A percentile compares a stretch with the other conserved stretches of the same genome.
These are phyloP conservation scores for Penicillium sp. DNA, from an alignment of 2,329 filamentous ascomycete species.

Conservation along the genomic window DNA sequence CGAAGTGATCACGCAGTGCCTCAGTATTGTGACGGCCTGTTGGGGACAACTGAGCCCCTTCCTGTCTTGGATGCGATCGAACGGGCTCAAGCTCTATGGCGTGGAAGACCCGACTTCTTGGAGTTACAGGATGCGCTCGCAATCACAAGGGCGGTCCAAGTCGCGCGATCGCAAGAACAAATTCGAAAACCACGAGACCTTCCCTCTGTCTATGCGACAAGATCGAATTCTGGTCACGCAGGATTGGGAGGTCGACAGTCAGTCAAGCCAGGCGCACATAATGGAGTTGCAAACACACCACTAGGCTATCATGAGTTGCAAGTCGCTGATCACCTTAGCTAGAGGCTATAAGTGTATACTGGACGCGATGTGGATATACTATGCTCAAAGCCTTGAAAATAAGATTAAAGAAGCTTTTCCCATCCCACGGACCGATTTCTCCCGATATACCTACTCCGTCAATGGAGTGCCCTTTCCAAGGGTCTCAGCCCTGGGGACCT, in stretches of 20 bases:
- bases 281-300: background rate
- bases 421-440: background rate
- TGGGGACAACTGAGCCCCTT: slow-evolving; percentile 22
- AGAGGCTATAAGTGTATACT: background rate
- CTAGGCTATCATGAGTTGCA: background rate
- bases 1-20: slow-evolving; percentile 17
- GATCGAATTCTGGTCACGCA: slow-evolving; percentile 10
- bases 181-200: background rate
- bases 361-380: background rate
- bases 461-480: too few species aligned
- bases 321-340: background rate
- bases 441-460: background rate
- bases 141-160: background rate
- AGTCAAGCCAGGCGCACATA: slow-evolving; percentile 11
- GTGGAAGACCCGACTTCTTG: slow-evolving; percentile 8
- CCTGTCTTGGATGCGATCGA: slow-evolving; percentile 12
- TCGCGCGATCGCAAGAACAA: background rate
- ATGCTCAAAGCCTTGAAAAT: background rate
- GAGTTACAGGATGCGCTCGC: slow-evolving; percentile 4
- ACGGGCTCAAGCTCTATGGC: slow-evolving; percentile 11
- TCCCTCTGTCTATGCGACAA: background rate
- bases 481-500: too few species aligned
- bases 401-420: background rate
- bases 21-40: slow-evolving; percentile 25
- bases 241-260: slow-evolving; percentile 13